phyloP scores from a whole-genome alignment of 129 eudicot genomes.

The Heracleum sosnowskyi region DNA sequence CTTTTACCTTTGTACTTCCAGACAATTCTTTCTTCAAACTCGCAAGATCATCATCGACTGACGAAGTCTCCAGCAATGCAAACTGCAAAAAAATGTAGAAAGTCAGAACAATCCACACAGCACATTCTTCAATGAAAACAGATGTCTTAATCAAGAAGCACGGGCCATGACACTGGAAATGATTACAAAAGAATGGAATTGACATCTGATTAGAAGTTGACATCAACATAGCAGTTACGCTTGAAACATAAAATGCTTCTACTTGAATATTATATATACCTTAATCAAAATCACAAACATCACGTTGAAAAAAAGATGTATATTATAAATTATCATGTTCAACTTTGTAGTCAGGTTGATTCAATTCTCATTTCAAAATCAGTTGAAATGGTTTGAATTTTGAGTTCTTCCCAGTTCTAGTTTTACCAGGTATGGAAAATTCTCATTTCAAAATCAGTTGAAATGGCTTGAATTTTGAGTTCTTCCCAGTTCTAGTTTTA shows the following conservation, averaged over 20 bases:
- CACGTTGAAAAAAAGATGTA: too few species aligned
- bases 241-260: background rate
- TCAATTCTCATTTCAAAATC: background rate
- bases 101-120: background rate
- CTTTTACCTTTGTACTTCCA: conserved; percentile 69
- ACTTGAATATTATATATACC: background rate
- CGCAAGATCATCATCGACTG: conserved; percentile 95
- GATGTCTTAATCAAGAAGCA: background rate
- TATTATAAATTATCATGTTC: background rate
- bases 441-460: too few species aligned
- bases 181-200: background rate
- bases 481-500: background rate
- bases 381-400: background rate
- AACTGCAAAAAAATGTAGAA: conserved; percentile 38
- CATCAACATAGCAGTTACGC: background rate
- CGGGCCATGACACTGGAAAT: background rate
- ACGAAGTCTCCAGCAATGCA: conserved; percentile 79
- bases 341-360: background rate
- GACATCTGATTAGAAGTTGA: background rate
- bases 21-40: conserved; percentile 77
- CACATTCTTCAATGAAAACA: background rate
- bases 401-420: background rate
- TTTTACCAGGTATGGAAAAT: background rate
- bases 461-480: too few species aligned
- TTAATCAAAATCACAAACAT: background rate